Percentiles rank a stretch among this genome's conserved stretches.
Evolutionary conservation across 169 alveolate genomes (phyloP).

Genomic region (Hepatocystis sp.): DNA sequence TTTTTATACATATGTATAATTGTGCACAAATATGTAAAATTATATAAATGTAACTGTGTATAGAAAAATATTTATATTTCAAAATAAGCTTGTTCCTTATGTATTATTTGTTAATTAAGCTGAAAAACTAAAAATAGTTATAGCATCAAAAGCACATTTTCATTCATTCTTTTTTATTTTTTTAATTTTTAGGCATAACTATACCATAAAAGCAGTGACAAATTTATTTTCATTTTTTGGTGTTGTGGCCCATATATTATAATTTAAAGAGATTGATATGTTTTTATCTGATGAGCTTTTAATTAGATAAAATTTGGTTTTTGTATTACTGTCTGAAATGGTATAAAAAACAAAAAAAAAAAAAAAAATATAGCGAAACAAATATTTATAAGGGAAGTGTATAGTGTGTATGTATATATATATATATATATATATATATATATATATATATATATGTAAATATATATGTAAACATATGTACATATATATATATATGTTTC

Average conservation of each 20-base stretch:
- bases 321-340: conserved; percentile 34
- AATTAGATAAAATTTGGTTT: conserved; percentile 77
- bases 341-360: conserved; percentile 4
- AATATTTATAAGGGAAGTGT: neutral
- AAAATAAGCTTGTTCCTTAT: no score
- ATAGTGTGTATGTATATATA: neutral
- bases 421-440: neutral
- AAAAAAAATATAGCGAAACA: no score
- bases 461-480: neutral
- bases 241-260: conserved; percentile 84
- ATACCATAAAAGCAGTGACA: conserved; percentile 62
- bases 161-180: neutral
- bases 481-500: conserved; percentile 1
- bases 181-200: conserved; percentile 4
- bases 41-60: no score
- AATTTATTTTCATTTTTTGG: conserved; percentile 79
- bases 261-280: conserved; percentile 74
- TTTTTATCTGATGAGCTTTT: conserved; percentile 80
- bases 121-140: no score
- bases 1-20: no score
- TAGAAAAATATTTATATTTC: no score
- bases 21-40: no score
- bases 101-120: no score
- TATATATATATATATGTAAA: no score
- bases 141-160: no score